These are phyloP conservation scores for Fagus crenata DNA, from an alignment of 306 rosid species.

Conservation along the genomic window DNA sequence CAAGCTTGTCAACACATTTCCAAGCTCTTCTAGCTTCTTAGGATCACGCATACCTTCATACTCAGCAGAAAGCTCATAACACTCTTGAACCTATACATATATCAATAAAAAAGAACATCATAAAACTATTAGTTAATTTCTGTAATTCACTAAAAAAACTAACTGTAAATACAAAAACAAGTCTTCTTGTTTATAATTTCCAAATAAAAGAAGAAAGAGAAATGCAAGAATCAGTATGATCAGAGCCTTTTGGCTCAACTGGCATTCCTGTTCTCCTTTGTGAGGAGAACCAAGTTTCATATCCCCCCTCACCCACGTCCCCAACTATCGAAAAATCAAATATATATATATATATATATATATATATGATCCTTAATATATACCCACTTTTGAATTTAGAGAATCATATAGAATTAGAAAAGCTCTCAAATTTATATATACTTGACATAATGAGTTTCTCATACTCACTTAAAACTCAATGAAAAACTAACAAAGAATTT, in stretches of 20 bases:
- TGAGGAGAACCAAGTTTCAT: too few relatives aligned
- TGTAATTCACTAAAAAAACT: neutral
- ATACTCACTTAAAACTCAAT: neutral
- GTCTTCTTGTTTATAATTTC: conserved; percentile 14
- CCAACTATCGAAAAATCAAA: too few relatives aligned
- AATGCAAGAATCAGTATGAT: neutral
- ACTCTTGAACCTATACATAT: conserved; percentile 76
- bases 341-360: too few relatives aligned
- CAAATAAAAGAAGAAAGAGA: neutral
- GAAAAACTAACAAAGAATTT: neutral
- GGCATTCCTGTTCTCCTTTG: too few relatives aligned
- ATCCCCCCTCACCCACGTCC: too few relatives aligned
- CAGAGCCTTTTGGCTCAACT: neutral
- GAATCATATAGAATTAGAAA: neutral
- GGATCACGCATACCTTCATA: conserved; percentile 90
- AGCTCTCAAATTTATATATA: neutral
- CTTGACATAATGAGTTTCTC: neutral
- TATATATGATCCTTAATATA: too few relatives aligned
- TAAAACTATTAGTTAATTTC: neutral
- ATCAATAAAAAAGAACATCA: neutral
- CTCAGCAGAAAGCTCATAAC: conserved; percentile 94
- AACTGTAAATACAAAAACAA: conserved; percentile 5
- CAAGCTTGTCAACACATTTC: conserved; percentile 76
- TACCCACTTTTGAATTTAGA: too few relatives aligned
- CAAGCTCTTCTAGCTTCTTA: conserved; percentile 81